Evolutionary conservation across 1,139 yeast species (phyloP).

Genomic region (Geotrichum bryndzae): DNA sequence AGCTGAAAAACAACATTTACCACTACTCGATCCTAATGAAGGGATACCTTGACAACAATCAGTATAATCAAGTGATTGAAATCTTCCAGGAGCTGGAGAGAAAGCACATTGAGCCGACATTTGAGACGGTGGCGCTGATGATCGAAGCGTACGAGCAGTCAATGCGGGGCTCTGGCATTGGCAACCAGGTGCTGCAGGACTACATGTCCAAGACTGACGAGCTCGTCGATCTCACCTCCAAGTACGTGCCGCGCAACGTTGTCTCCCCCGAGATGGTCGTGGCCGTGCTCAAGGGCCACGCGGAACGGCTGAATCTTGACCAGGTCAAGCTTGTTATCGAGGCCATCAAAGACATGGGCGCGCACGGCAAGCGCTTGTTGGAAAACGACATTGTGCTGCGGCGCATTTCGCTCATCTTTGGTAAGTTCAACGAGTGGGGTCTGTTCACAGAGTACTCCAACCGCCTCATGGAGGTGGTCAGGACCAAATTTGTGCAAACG

Average conservation of each 20-base stretch:
- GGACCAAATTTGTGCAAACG: slow-evolving; percentile 10
- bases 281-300: slow-evolving; percentile 5
- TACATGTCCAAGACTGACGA: slow-evolving; percentile 9
- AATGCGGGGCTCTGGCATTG: slow-evolving; percentile 3
- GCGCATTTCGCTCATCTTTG: slow-evolving; percentile 9
- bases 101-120: slow-evolving; percentile 24
- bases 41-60: slow-evolving; percentile 17
- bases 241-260: slow-evolving; percentile 24
- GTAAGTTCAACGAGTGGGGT: slow-evolving; percentile 14
- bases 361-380: background rate
- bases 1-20: slow-evolving; percentile 21
- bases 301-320: background rate
- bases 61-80: slow-evolving; percentile 18
- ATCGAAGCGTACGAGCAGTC: slow-evolving; percentile 11
- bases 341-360: background rate
- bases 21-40: slow-evolving; percentile 30
- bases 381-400: slow-evolving; percentile 9
- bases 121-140: slow-evolving; percentile 21
- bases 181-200: background rate
- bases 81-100: slow-evolving; percentile 22
- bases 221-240: slow-evolving; percentile 26
- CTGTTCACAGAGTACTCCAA: slow-evolving; percentile 12
- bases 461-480: slow-evolving; percentile 1
- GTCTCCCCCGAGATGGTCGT: slow-evolving; percentile 26
- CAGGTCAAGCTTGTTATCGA: slow-evolving; percentile 3